Percentiles rank a stretch among this genome's conserved stretches.
Evolutionary conservation across 371 early-diverging fungal genomes (phyloP).

Genomic region (Phascolomyces articulosus): DNA sequence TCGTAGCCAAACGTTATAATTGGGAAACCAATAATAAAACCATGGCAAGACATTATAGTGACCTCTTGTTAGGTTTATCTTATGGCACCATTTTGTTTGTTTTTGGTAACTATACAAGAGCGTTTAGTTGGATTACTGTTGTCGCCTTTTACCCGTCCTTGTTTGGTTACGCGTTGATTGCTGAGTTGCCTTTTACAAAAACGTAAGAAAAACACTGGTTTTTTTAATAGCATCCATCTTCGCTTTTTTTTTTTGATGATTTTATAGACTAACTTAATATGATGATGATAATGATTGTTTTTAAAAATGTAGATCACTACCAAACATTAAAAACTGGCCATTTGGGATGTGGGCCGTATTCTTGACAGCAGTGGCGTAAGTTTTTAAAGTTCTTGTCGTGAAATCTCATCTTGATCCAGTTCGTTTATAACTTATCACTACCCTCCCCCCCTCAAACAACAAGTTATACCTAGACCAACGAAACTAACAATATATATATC

Average conservation of each 20-base stretch:
- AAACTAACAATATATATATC: background rate
- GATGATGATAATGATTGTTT: too few relatives aligned
- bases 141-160: constrained; percentile 77
- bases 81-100: constrained; percentile 77
- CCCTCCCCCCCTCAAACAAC: too few relatives aligned
- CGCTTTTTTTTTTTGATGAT: too few relatives aligned
- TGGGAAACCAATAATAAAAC: constrained; percentile 72
- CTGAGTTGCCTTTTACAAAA: constrained; percentile 74
- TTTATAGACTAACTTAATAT: too few relatives aligned
- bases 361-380: constrained; percentile 55
- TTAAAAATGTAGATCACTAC: constrained; percentile 45
- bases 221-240: too few relatives aligned
- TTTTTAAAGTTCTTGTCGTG: too few relatives aligned
- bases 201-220: too few relatives aligned
- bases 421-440: too few relatives aligned
- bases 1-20: constrained; percentile 57
- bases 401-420: too few relatives aligned
- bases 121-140: constrained; percentile 71
- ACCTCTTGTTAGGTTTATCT: constrained; percentile 55
- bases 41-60: constrained; percentile 68
- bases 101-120: constrained; percentile 80
- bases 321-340: constrained; percentile 74
- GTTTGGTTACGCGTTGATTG: constrained; percentile 67
- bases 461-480: too few relatives aligned
- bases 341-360: constrained; percentile 70